Conservation (phyloP, 2,329 filamentous ascomycete genomes). For the Neonectria sp. region DNA sequence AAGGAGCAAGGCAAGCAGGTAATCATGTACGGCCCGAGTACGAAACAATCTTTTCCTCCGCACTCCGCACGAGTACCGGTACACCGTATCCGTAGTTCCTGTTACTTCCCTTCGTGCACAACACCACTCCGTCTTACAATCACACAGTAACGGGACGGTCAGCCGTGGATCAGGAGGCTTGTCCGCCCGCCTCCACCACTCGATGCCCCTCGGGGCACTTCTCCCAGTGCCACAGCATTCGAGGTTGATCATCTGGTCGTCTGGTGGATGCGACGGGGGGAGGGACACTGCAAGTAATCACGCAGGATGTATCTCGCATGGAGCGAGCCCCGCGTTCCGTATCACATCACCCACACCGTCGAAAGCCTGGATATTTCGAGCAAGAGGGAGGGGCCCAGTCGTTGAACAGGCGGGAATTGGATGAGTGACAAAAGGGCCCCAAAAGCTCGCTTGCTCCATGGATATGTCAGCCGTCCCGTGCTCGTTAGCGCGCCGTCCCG, state of each 20-base stretch:
- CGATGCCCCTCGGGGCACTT: not conserved
- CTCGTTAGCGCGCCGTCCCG: slow-evolving; percentile 17
- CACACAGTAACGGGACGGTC: not conserved
- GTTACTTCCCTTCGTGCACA: not conserved
- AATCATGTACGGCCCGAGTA: not conserved
- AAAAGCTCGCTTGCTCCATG: not conserved
- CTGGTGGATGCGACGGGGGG: not conserved
- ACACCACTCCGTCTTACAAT: not conserved
- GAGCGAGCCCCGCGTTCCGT: slow-evolving; percentile 1
- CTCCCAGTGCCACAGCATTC: not conserved
- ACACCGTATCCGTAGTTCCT: not conserved
- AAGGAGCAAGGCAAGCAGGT: not conserved
- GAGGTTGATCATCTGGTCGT: slow-evolving; percentile 1
- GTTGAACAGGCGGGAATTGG: not conserved
- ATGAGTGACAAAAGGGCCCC: slow-evolving; percentile 4
- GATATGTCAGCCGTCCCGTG: not conserved
- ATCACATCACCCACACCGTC: slow-evolving; percentile 7
- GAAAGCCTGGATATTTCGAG: not conserved
- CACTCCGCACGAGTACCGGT: not conserved
- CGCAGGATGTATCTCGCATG: slow-evolving; percentile 1
- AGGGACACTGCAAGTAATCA: not conserved
- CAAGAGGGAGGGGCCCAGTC: not conserved
- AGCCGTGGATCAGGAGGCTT: not conserved
- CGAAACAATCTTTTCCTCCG: not conserved
- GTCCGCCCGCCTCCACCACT: not conserved